These are phyloP conservation scores for Strobilomyces echinocephalus DNA, from an alignment of 768 basidiomycete species.

Conservation along the genomic window DNA sequence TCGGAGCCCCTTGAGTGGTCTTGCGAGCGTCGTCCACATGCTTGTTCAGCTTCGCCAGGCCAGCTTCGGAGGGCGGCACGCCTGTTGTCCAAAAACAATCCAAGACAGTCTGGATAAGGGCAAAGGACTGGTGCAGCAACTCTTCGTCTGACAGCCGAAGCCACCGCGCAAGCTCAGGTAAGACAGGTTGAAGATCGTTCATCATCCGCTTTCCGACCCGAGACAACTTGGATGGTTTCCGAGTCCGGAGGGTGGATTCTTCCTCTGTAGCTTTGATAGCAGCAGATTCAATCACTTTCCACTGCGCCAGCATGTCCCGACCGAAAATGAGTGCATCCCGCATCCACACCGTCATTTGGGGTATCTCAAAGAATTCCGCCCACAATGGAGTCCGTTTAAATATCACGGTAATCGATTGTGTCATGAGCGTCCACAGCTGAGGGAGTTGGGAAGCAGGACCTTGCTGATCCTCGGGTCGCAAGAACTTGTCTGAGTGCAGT, in stretches of 20 bases:
- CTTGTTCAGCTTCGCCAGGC: constrained; percentile 63
- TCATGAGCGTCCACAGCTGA: constrained; percentile 80
- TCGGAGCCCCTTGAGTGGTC: constrained; percentile 39
- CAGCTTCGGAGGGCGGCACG: constrained; percentile 50
- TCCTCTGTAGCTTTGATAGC: constrained; percentile 22
- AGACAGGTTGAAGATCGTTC: constrained; percentile 66
- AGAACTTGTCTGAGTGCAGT: constrained; percentile 51
- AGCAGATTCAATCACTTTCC: constrained; percentile 73
- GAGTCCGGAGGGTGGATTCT: constrained; percentile 16
- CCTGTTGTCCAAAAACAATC: constrained; percentile 65
- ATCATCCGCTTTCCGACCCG: constrained; percentile 70
- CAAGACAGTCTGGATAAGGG: constrained; percentile 75
- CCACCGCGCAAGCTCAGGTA: constrained; percentile 81
- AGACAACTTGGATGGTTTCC: constrained; percentile 47
- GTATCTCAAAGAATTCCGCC: constrained; percentile 74
- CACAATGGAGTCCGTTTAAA: constrained; percentile 82
- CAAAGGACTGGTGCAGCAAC: constrained; percentile 82
- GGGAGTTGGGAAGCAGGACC: constrained; percentile 54
- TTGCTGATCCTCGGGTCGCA: constrained; percentile 39
- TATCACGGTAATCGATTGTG: constrained; percentile 71
- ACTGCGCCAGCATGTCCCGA: constrained; percentile 76
- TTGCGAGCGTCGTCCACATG: constrained; percentile 57
- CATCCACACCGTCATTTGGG: constrained; percentile 96
- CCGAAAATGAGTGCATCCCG: constrained; percentile 94
- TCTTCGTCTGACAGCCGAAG: constrained; percentile 90